Base-by-base conservation (phyloP, 2,329 filamentous ascomycete species). In the Fusarium sambucinum region DNA sequence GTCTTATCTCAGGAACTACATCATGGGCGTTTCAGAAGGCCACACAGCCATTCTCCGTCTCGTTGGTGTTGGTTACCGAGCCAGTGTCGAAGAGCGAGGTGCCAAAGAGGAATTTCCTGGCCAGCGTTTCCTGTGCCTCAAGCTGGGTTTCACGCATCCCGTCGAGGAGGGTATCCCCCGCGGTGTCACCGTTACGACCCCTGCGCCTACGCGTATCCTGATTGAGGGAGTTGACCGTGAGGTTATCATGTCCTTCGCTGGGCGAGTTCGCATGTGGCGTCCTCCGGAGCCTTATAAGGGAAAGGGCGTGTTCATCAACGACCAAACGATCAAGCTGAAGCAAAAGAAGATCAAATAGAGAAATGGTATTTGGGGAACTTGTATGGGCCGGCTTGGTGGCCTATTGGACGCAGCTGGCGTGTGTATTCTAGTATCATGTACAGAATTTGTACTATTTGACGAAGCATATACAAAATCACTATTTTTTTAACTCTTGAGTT, bases 241-340 rank as follows among this genome's bases (percentile, higher is more conserved):
- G 80, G 86, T 90, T 48, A 89, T 99, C 68, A 96, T 94, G 86
- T 90, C 92, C 60, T 97, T 98, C 80, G 96, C 96, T 19, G 96
- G 96, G 1, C 85, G 90, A 73, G 96, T 99, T 72, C 86, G 93
- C 73, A 87, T 85, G 80, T 98, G 95, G 95, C 90, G 96, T 77
- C 87, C 87, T 69, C 96, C 96, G 30, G 96, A 99, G 83, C 96
- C 96, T 70, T 99, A 99, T 82, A 99, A 99, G 88, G 96, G 96
- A 72, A 98, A 99, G 89, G 96, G 96, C 74, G 97, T 99, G 74
- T 99, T 98, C 79, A 90, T 99, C 74, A 96, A 98, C 77, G 93
- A 94, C 68, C 94, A 99, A 86, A 97, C 94, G 30, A 97, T 99
- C 83, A 97, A 92, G 86, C 80, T 99, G 81, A 99, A 99, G 90